A percentile compares a stretch with the other conserved stretches of the same genome.
phyloP scores from a whole-genome alignment of 768 basidiomycete genomes.

The Tremella yokohamensis region DNA sequence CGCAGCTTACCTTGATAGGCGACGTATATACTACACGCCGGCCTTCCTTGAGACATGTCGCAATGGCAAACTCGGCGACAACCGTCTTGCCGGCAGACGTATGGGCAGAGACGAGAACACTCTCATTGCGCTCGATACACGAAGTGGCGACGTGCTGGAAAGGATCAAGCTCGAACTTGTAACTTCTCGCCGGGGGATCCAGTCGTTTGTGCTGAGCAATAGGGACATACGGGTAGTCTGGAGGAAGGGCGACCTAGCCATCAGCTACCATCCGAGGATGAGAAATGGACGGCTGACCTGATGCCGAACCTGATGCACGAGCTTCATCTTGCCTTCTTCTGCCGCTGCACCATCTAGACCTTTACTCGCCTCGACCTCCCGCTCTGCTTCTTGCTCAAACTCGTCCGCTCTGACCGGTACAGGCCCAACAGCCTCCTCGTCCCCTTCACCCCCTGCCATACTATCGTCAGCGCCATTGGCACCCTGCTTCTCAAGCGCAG shows the following conservation, averaged over 20 bases:
- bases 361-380: conserved; percentile 83
- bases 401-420: conserved; percentile 83
- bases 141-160: conserved; percentile 93
- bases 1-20: conserved; percentile 85
- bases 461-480: conserved; percentile 5
- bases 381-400: conserved; percentile 88
- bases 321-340: conserved; percentile 50
- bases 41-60: conserved; percentile 86
- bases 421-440: conserved; percentile 40
- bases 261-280: conserved; percentile 3
- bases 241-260: conserved; percentile 84
- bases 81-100: conserved; percentile 99
- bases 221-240: conserved; percentile 82
- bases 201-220: conserved; percentile 89
- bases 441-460: conserved; percentile 12
- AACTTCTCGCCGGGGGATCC: conserved; percentile 81
- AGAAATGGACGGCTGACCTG: conserved; percentile 21
- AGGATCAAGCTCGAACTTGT: conserved; percentile 94
- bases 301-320: conserved; percentile 51
- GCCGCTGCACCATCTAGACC: conserved; percentile 65
- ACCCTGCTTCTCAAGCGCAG: conserved; percentile 11
- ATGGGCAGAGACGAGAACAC: conserved; percentile 95
- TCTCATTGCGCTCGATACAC: conserved; percentile 95
- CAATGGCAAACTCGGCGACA: conserved; percentile 98
- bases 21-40: conserved; percentile 98